A percentile compares a stretch with the other conserved stretches of the same genome.
These are phyloP conservation scores for Aureobasidium lini DNA, from an alignment of 2,329 filamentous ascomycete species.

Conservation along the genomic window DNA sequence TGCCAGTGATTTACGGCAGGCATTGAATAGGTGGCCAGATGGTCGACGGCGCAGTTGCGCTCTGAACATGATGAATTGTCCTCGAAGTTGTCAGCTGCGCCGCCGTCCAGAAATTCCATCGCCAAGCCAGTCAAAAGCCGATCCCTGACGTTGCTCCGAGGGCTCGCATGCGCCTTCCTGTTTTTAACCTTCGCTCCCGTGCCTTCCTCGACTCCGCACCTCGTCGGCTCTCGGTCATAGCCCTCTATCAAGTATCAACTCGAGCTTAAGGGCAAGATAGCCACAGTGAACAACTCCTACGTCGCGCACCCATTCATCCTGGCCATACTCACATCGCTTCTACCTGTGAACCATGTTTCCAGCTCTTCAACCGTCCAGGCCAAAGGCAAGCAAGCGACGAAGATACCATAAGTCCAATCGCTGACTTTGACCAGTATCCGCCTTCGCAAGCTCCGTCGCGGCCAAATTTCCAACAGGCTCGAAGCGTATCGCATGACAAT, in stretches of 20 bases:
- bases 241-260: background rate
- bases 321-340: too few species aligned
- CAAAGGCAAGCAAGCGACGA: constrained; percentile 25
- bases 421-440: background rate
- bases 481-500: constrained; percentile 19
- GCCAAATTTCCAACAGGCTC: constrained; percentile 26
- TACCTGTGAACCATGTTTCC: constrained; percentile 29
- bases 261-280: background rate
- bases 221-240: background rate
- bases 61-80: background rate
- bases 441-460: constrained; percentile 14
- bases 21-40: background rate
- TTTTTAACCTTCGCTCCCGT: background rate
- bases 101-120: background rate
- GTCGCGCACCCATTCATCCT: too few species aligned
- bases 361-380: constrained; percentile 32
- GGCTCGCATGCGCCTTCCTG: background rate
- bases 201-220: background rate
- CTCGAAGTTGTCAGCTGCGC: background rate
- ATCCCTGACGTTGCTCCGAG: background rate
- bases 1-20: background rate
- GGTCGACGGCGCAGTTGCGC: constrained; percentile 4
- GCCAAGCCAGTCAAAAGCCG: background rate
- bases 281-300: background rate
- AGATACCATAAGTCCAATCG: too few species aligned